Evolutionary conservation across 2,329 filamentous ascomycete species (phyloP).

Genomic region (Botrytis hyacinthi): DNA sequence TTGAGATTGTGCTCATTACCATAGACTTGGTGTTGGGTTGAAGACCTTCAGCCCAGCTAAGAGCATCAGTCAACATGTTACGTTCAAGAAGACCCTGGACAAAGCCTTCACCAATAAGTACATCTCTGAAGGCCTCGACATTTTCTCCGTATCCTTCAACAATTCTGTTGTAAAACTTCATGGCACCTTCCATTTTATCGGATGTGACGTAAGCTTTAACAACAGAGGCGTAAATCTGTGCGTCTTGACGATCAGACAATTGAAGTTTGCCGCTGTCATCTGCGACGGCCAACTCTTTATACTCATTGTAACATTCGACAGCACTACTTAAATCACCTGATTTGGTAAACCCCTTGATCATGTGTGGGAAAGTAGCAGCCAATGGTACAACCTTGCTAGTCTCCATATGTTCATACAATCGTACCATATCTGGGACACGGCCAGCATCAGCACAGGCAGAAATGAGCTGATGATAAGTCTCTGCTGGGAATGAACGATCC

Average conservation of each 20-base stretch:
- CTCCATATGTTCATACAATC: constrained; percentile 91
- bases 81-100: constrained; percentile 73
- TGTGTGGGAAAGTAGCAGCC: constrained; percentile 80
- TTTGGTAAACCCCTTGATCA: constrained; percentile 91
- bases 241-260: constrained; percentile 71
- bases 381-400: constrained; percentile 68
- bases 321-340: constrained; percentile 81
- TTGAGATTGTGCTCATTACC: constrained; percentile 71
- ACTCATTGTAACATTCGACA: constrained; percentile 94
- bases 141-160: constrained; percentile 59
- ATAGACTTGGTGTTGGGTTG: constrained; percentile 56
- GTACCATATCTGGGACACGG: constrained; percentile 82
- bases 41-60: constrained; percentile 68
- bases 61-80: constrained; percentile 69
- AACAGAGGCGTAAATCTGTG: constrained; percentile 84
- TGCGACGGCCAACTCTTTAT: constrained; percentile 82
- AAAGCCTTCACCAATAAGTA: constrained; percentile 70
- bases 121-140: constrained; percentile 64
- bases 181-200: constrained; percentile 75
- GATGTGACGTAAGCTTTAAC: constrained; percentile 85
- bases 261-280: constrained; percentile 72
- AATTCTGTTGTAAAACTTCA: constrained; percentile 83
- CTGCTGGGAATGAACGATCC: constrained; percentile 66
- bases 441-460: constrained; percentile 81
- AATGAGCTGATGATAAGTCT: constrained; percentile 83